These are phyloP conservation scores for Myxozyma mucilagina DNA, from an alignment of 805 yeast species.

Conservation along the genomic window DNA sequence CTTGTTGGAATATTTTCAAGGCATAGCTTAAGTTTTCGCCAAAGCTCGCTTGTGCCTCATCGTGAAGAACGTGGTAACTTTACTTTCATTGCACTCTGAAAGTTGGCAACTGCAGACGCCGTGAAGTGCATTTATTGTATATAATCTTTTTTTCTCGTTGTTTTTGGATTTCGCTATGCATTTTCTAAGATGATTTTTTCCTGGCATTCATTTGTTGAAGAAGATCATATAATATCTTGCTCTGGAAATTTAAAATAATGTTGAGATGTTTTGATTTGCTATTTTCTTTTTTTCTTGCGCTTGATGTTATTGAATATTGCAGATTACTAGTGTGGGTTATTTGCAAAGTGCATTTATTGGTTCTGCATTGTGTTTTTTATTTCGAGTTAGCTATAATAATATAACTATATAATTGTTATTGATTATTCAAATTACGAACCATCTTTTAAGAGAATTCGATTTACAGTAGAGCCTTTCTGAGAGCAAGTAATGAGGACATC, in stretches of 20 bases:
- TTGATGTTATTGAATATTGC: not conserved
- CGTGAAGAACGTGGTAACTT: not conserved
- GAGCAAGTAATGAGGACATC: too few relatives aligned
- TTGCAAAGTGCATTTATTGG: too few relatives aligned
- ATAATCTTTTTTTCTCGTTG: not conserved
- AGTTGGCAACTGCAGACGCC: not conserved
- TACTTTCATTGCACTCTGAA: not conserved
- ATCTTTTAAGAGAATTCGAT: too few relatives aligned
- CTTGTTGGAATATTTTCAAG: not conserved
- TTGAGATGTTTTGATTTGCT: not conserved
- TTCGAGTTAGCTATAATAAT: too few relatives aligned
- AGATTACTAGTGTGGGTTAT: too few relatives aligned
- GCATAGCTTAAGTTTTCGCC: not conserved
- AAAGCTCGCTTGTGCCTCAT: not conserved
- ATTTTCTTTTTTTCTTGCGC: not conserved
- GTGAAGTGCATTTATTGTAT: not conserved
- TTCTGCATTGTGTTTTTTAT: too few relatives aligned
- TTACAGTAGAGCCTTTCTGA: too few relatives aligned
- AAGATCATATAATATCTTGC: too few relatives aligned
- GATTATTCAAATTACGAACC: not conserved
- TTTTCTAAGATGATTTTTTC: not conserved
- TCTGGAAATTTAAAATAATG: not conserved
- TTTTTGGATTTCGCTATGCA: not conserved
- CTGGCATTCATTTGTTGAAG: too few relatives aligned
- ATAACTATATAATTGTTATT: not conserved